Conservation (phyloP, 139 green algal genomes). For the Coelastrella sp. region DNA sequence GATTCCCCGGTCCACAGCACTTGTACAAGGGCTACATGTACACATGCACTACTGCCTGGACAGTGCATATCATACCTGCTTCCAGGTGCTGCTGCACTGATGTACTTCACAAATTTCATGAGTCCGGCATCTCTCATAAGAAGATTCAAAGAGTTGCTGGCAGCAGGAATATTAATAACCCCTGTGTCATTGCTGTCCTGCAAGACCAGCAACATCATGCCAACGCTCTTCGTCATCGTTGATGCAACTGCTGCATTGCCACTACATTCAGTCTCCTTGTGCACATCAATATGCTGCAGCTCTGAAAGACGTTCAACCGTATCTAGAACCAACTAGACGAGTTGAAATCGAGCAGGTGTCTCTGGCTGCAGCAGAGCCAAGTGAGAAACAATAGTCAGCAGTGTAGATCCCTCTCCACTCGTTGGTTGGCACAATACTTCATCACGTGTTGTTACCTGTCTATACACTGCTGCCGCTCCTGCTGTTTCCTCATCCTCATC, state of each 20-base stretch:
- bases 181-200: slow-evolving; percentile 74
- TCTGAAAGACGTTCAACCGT: no score
- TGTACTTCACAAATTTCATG: slow-evolving; percentile 90
- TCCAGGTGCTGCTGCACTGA: slow-evolving; percentile 46
- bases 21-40: not conserved
- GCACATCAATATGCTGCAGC: no score
- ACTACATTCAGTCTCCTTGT: no score
- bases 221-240: no score
- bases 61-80: slow-evolving; percentile 11
- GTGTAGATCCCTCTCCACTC: no score
- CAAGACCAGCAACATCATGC: not conserved
- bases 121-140: slow-evolving; percentile 85
- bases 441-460: no score
- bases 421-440: no score
- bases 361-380: no score
- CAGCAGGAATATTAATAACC: slow-evolving; percentile 84
- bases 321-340: no score
- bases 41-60: not conserved
- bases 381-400: no score
- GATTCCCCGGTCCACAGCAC: not conserved
- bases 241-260: no score
- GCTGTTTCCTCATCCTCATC: slow-evolving; percentile 74
- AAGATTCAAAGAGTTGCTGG: slow-evolving; percentile 85
- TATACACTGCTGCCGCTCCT: slow-evolving; percentile 71
- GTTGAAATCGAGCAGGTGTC: no score